Base-by-base conservation (phyloP, 164 flowering plant species). In the Annona squamosa region DNA sequence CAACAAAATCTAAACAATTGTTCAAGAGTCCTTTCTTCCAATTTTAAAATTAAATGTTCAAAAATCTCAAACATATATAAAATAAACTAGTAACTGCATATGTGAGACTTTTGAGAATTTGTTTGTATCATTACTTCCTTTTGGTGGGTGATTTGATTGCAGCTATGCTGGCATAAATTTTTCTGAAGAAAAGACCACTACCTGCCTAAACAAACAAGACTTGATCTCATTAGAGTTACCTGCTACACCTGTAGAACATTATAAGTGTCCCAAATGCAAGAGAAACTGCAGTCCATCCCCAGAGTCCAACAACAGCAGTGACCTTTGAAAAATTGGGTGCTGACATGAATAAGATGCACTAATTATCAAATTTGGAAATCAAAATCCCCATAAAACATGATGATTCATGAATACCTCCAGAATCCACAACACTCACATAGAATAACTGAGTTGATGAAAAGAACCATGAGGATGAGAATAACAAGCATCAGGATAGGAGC, bases 241-340 rank as follows among this genome's bases (percentile, higher is more conserved):
- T 90, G 80, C 97, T 86, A 81, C 97, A 92, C 73, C 90, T 86
- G 64, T 86, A 84, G 52, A 95, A 82, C 91, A 91, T 86, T 65
- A 95, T 45, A 75, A 95, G 78, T 48, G 98, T 59, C 77, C 77
- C 80, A 80, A 88, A 46, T 18, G 88, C 86, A 4, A 91, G 68
- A 76, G 96, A 95, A 75, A 95, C 81, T 69, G 84, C 85, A 68
- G 81, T 79, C 97, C 99, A 95, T 71, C 87, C 97, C 99, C 98
- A 95, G 61, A 95, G 93, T 78, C 88, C 99, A 82, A 91, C 88
- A 77, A 78, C 79, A 73, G 99, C 99, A 79, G 99, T 92, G 57
- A 95, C 84, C 82, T 84, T 91, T 16, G 91, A 46, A 61, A 92
- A 85, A 84, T 77, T 81, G 26, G 97, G 84, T 82, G 88, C 99